These are phyloP conservation scores for Dentipellis sp. DNA, from an alignment of 768 basidiomycete species.

Conservation along the genomic window DNA sequence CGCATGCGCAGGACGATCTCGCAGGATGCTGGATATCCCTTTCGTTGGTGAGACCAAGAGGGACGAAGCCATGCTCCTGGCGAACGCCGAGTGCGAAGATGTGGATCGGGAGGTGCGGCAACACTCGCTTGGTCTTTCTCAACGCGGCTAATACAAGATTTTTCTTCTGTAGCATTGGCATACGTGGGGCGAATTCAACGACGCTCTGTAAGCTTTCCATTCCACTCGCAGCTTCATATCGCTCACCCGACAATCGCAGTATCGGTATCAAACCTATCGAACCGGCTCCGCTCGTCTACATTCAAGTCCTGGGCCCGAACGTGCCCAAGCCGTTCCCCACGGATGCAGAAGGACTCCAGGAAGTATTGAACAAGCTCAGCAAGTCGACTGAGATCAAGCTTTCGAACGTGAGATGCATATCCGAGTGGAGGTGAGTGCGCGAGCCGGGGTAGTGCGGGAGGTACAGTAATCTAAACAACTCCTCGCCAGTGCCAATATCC, in stretches of 20 bases:
- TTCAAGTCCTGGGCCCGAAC: constrained; percentile 8
- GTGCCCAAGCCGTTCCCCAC: not conserved
- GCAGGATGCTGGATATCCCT: constrained; percentile 30
- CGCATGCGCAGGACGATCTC: constrained; percentile 19
- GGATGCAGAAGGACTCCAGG: constrained; percentile 4
- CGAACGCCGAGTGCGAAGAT: constrained; percentile 28
- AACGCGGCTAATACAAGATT: not conserved
- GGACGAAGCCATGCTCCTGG: constrained; percentile 20
- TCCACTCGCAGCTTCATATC: too few relatives aligned
- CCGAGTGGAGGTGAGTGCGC: not conserved
- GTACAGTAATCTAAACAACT: too few relatives aligned
- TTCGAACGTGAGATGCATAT: constrained; percentile 1
- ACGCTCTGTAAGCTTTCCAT: constrained; percentile 1
- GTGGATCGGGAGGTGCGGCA: constrained; percentile 20
- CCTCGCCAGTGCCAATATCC: constrained; percentile 32
- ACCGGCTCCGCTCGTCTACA: constrained; percentile 2
- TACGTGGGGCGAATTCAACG: constrained; percentile 11
- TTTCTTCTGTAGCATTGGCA: constrained; percentile 9
- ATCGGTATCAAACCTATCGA: constrained; percentile 6
- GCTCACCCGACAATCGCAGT: not conserved
- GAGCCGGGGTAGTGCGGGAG: too few relatives aligned
- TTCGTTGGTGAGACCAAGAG: constrained; percentile 32
- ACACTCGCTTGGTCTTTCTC: not conserved
- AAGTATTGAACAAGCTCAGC: constrained; percentile 3
- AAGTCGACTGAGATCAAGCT: constrained; percentile 4